Base-by-base conservation (phyloP, 2,329 filamentous ascomycete species). In the Teratosphaeria pseudoeucalypti region DNA sequence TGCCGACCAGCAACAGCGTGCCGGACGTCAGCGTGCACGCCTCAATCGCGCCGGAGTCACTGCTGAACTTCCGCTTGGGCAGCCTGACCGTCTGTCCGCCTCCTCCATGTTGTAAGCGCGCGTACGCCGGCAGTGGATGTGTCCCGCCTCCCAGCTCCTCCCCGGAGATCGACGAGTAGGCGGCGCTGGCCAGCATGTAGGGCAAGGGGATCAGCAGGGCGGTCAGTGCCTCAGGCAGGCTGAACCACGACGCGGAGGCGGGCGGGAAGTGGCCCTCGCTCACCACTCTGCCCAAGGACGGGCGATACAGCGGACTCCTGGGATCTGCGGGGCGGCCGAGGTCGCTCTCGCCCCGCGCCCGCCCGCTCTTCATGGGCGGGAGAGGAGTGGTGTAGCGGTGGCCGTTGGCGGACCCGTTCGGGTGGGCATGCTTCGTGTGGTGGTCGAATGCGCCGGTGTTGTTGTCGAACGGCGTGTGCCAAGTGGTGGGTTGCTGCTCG, bases 151-250 rank as follows among this genome's bases (percentile, higher is more conserved):
- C 58, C 23, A 66, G 63, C 34, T 64, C 61, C 34, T 67, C 61
- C 27, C 59, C 61, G 10, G 61, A 60, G 29, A 62, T 61, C n/a
- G 64, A 64, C 7, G 75, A 75, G 62, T 77, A 79, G 58, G 76
- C 76, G 16, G 78, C 67, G 6, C 77, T 77, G 6, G 76, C 77
- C 57, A 81, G 70, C 57, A 80, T 64, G 60, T 75, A 80, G 6
- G 79, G 79, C 29, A 81, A 70, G 7, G 78, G 77, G 29, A 81
- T 71, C 34, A 83, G 70, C 58, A 81, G 64, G 27, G 79, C 79
- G 5, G 79, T 79, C 59, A 82, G 62, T 5, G 77, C 70, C 66
- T 83, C 80, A 29, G 75, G 71, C 16, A 78, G 75, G 12, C 68
- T 69, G 61, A 71, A 69, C 65, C 66, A 70, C 57, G 65, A 64